phyloP scores from a whole-genome alignment of 129 eudicot species.

The Cynara cardunculus region DNA sequence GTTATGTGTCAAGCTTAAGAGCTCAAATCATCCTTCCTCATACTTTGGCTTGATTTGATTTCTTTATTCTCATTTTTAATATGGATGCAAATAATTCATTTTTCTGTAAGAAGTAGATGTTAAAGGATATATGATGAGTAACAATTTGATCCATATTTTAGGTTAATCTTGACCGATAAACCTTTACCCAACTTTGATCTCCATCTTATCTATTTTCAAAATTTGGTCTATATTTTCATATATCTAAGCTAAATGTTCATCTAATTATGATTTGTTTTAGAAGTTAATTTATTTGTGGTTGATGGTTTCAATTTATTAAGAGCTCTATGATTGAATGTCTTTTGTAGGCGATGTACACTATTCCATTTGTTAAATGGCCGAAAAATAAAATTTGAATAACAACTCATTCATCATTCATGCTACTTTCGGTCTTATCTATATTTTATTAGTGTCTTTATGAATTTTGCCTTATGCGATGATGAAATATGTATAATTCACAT shows the following conservation, averaged over 20 bases:
- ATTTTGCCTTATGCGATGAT: constrained; percentile 28
- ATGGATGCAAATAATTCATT: no score
- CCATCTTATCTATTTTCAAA: neutral
- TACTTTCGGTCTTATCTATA: neutral
- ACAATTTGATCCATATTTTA: constrained; percentile 81
- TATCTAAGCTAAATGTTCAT: no score
- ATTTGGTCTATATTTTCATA: neutral
- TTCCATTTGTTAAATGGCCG: constrained; percentile 41
- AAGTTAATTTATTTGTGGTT: no score
- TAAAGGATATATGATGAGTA: constrained; percentile 52
- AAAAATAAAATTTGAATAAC: constrained; percentile 31
- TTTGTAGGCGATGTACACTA: constrained; percentile 61
- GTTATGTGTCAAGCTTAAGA: constrained; percentile 33
- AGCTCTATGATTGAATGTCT: constrained; percentile 63
- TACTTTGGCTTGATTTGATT: no score
- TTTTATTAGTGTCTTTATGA: no score
- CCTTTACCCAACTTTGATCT: constrained; percentile 56
- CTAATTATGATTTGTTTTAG: no score
- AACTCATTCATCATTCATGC: constrained; percentile 14
- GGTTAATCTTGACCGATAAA: constrained; percentile 55
- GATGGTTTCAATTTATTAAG: neutral
- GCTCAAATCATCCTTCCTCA: no score
- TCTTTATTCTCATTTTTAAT: no score
- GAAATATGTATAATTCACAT: constrained; percentile 51
- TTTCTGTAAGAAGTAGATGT: no score